A percentile compares a stretch with the other conserved stretches of the same genome.
These are phyloP conservation scores for Claviceps humidiphila DNA, from an alignment of 2,329 filamentous ascomycete species.

Conservation along the genomic window DNA sequence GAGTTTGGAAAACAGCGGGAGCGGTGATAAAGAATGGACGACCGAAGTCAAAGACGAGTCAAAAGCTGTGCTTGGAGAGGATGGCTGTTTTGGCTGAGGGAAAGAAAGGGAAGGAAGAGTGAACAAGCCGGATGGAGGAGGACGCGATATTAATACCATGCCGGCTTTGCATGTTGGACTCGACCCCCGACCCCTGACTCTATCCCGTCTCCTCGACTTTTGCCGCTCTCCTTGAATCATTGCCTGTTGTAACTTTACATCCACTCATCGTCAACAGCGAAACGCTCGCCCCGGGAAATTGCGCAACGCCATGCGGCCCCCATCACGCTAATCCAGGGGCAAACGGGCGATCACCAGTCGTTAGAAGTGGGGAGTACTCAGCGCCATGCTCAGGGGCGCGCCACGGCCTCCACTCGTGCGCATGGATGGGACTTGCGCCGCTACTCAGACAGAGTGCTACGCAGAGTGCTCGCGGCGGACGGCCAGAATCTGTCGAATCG, in stretches of 20 bases:
- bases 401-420: background rate
- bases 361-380: background rate
- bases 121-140: constrained; percentile 17
- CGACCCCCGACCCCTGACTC: background rate
- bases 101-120: constrained; percentile 15
- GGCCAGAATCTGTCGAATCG: background rate
- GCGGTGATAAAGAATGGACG: constrained; percentile 39
- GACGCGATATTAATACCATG: constrained; percentile 33
- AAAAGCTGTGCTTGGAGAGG: constrained; percentile 21
- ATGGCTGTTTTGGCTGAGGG: constrained; percentile 32
- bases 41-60: constrained; percentile 39
- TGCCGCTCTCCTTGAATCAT: background rate
- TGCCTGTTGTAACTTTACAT: background rate
- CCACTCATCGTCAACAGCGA: background rate
- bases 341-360: background rate
- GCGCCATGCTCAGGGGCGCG: constrained; percentile 2
- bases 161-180: background rate
- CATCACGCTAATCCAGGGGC: constrained; percentile 9
- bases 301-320: constrained; percentile 1
- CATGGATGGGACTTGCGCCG: background rate
- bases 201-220: background rate
- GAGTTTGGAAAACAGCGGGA: constrained; percentile 17
- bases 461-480: background rate
- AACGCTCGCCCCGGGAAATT: background rate
- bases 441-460: background rate